Evolutionary conservation across 371 early-diverging fungal species (phyloP).

Genomic region (Fennellomyces sp.): DNA sequence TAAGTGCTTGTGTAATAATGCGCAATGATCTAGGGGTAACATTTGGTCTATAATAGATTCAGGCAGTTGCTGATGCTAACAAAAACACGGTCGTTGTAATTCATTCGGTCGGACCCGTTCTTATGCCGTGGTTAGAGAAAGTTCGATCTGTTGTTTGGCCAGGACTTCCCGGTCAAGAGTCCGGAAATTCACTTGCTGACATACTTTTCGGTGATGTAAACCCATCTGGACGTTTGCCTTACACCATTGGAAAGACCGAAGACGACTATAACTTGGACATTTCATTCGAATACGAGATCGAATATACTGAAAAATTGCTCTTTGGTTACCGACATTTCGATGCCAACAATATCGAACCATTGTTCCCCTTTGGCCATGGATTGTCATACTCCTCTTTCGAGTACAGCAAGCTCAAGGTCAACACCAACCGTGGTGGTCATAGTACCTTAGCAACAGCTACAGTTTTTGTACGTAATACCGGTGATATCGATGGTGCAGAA

Average conservation of each 20-base stretch:
- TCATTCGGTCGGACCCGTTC: conserved; percentile 59
- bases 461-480: conserved; percentile 44
- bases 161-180: conserved; percentile 54
- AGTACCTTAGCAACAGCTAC: conserved; percentile 9
- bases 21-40: no score
- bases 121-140: conserved; percentile 59
- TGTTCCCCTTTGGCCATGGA: conserved; percentile 58
- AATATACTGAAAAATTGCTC: conserved; percentile 50
- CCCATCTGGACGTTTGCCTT: conserved; percentile 58
- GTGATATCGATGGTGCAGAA: conserved; percentile 48
- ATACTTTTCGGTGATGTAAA: conserved; percentile 57
- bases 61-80: conserved; percentile 55
- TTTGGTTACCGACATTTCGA: conserved; percentile 56
- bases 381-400: conserved; percentile 57
- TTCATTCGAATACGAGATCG: no score
- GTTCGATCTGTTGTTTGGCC: conserved; percentile 57
- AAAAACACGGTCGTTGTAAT: conserved; percentile 62
- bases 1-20: no score
- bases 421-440: neutral
- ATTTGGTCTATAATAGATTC: conserved; percentile 29
- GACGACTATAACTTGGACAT: no score
- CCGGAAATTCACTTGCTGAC: conserved; percentile 53
- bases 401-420: conserved; percentile 28
- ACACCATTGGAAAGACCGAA: conserved; percentile 36
- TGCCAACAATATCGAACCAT: conserved; percentile 40